Evolutionary conservation across 139 green algal species (phyloP).

Genomic region (Astrephomene gubernaculifera): DNA sequence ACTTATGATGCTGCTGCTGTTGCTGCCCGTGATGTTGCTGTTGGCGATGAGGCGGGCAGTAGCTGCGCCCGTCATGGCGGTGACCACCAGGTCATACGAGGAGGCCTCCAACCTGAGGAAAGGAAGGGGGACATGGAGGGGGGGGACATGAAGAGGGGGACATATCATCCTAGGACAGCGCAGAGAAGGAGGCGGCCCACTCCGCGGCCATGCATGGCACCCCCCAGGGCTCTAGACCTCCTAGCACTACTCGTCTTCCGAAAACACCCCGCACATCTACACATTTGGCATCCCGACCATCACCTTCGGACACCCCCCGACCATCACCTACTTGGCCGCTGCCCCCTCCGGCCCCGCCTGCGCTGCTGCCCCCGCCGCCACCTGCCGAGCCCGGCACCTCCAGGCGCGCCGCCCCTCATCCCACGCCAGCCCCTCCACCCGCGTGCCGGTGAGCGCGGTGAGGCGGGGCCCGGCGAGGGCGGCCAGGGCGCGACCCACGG

Average conservation of each 20-base stretch:
- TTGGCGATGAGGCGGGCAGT: constrained; percentile 1
- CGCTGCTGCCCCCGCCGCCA: neutral
- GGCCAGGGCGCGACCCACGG: constrained; percentile 29
- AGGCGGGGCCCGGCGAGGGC: neutral
- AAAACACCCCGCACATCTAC: too few relatives aligned
- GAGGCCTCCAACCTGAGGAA: neutral
- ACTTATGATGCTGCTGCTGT: neutral
- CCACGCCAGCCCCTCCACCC: neutral
- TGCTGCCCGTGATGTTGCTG: neutral
- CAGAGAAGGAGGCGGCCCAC: too few relatives aligned
- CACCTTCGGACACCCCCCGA: neutral
- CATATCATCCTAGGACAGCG: too few relatives aligned
- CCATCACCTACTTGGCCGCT: neutral
- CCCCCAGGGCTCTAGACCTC: too few relatives aligned
- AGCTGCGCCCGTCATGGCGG: constrained; percentile 7
- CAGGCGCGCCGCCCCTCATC: neutral
- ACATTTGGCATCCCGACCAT: too few relatives aligned
- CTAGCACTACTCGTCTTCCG: too few relatives aligned
- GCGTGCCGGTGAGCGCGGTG: neutral
- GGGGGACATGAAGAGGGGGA: too few relatives aligned
- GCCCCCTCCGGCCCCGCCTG: neutral
- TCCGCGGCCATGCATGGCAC: too few relatives aligned
- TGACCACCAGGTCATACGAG: neutral
- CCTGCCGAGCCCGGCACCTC: neutral
- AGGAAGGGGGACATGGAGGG: too few relatives aligned